Evolutionary conservation across 306 rosid species (phyloP).

Genomic region (Citrullus amarus): DNA sequence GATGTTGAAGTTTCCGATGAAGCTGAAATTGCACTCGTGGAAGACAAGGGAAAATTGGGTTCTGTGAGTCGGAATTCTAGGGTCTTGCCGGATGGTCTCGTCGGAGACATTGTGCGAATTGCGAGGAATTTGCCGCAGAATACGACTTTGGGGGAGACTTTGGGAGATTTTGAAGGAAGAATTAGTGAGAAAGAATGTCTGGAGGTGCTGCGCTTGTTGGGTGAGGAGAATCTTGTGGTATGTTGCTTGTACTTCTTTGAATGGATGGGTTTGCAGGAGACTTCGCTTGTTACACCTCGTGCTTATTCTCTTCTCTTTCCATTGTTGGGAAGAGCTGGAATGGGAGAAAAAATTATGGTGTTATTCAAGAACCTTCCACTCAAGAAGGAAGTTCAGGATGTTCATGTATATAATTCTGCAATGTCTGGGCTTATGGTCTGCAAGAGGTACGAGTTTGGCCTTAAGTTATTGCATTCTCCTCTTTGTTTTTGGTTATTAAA

Average conservation of each 20-base stretch:
- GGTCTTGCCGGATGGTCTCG: conserved; percentile 26
- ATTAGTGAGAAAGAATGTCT: conserved; percentile 38
- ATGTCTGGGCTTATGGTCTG: conserved; percentile 55
- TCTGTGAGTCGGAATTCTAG: background rate
- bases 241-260: conserved; percentile 69
- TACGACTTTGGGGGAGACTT: conserved; percentile 49
- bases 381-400: conserved; percentile 47
- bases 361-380: conserved; percentile 48
- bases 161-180: conserved; percentile 43
- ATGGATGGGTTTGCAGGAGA: conserved; percentile 86
- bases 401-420: conserved; percentile 67
- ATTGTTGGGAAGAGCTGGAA: conserved; percentile 57
- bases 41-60: conserved; percentile 12
- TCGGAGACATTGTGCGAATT: conserved; percentile 46
- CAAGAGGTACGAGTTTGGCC: conserved; percentile 34
- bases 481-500: background rate
- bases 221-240: conserved; percentile 31
- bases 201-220: conserved; percentile 48
- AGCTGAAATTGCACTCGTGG: background rate
- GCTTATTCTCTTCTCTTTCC: conserved; percentile 64
- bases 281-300: conserved; percentile 44
- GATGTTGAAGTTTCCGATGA: conserved; percentile 19
- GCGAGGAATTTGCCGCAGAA: conserved; percentile 52
- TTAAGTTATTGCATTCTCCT: conserved; percentile 9
- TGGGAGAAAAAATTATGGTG: conserved; percentile 57